Evolutionary conservation across 2,329 filamentous ascomycete genomes (phyloP).

Genomic region (Plectosphaerella plurivora): DNA sequence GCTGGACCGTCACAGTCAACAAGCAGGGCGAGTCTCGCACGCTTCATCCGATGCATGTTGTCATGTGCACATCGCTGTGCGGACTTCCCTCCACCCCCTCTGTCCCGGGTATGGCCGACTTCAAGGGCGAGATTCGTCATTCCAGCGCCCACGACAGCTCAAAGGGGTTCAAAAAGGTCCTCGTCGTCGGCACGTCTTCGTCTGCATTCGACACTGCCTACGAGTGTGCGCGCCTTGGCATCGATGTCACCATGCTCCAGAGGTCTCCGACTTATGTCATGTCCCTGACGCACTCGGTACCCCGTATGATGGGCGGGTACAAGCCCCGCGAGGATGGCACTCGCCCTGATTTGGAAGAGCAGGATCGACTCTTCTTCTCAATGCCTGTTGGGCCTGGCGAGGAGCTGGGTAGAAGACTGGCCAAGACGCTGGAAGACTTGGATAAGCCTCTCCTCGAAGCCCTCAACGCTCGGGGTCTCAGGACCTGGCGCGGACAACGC

Average conservation of each 20-base stretch:
- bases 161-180: background rate
- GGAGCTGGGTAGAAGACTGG: constrained; percentile 8
- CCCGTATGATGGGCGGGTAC: constrained; percentile 19
- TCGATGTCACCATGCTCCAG: constrained; percentile 1
- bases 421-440: constrained; percentile 11
- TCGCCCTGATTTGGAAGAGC: constrained; percentile 45
- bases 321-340: constrained; percentile 25
- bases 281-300: constrained; percentile 22
- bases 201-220: background rate
- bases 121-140: background rate
- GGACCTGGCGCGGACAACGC: constrained; percentile 25
- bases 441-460: constrained; percentile 13
- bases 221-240: background rate
- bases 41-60: constrained; percentile 44
- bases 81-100: constrained; percentile 32
- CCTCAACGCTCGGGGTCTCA: constrained; percentile 14
- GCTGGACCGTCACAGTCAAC: constrained; percentile 43
- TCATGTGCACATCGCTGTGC: constrained; percentile 51
- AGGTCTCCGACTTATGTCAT: constrained; percentile 26
- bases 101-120: constrained; percentile 17
- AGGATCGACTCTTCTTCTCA: constrained; percentile 46
- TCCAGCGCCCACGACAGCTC: background rate
- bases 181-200: background rate
- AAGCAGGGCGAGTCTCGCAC: constrained; percentile 30
- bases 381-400: constrained; percentile 47